These are phyloP conservation scores for Huntiella moniliformis DNA, from an alignment of 2,329 filamentous ascomycete genomes.

Conservation along the genomic window DNA sequence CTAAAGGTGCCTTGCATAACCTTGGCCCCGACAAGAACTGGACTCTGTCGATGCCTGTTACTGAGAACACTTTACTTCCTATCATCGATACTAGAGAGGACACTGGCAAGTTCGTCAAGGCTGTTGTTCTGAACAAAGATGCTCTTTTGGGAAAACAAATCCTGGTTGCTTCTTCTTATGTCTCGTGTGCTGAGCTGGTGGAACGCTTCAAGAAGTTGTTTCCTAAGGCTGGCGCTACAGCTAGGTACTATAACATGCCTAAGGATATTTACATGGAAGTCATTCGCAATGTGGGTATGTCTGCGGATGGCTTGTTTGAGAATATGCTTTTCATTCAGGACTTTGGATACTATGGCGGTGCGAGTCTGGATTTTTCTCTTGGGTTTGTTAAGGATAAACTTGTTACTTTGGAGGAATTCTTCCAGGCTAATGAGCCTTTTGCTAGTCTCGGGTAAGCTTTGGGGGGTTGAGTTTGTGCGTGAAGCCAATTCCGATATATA, in stretches of 20 bases:
- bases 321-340: constrained; percentile 24
- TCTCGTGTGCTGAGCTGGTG: constrained; percentile 18
- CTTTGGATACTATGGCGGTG: constrained; percentile 24
- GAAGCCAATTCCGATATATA: no score
- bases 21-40: constrained; percentile 17
- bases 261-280: constrained; percentile 21
- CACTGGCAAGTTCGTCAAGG: constrained; percentile 23
- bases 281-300: constrained; percentile 14
- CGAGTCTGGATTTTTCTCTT: constrained; percentile 18
- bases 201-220: constrained; percentile 17
- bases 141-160: constrained; percentile 18
- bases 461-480: no score
- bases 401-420: constrained; percentile 21
- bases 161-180: constrained; percentile 21
- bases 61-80: constrained; percentile 19
- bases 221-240: constrained; percentile 19
- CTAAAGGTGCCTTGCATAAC: constrained; percentile 14
- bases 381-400: constrained; percentile 20
- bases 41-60: constrained; percentile 16
- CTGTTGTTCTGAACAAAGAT: constrained; percentile 15
- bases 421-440: constrained; percentile 13
- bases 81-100: constrained; percentile 22
- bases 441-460: constrained; percentile 3
- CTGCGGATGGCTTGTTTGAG: constrained; percentile 21
- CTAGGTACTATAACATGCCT: constrained; percentile 17